Percentiles rank a stretch among this genome's conserved stretches.
phyloP scores from a whole-genome alignment of 2,329 filamentous ascomycete species.

The Fusarium staphyleae region DNA sequence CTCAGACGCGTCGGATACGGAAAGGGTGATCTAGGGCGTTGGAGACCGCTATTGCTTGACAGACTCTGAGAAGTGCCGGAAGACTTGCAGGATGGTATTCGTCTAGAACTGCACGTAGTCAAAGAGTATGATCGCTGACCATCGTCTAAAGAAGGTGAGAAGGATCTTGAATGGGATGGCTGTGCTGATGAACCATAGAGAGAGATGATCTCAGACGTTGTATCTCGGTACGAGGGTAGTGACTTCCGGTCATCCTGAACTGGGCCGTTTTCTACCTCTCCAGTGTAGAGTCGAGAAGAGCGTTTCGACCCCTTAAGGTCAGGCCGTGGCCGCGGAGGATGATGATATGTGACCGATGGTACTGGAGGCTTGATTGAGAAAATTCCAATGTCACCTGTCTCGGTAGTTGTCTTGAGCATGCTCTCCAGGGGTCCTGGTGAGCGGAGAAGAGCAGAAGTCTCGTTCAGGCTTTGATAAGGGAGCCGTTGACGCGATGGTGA shows the following conservation, averaged over 20 bases:
- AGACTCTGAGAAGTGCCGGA: slow-evolving; percentile 58
- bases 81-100: slow-evolving; percentile 56
- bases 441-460: slow-evolving; percentile 52
- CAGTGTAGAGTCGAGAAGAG: slow-evolving; percentile 41
- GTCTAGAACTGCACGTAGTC: slow-evolving; percentile 58
- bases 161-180: slow-evolving; percentile 52
- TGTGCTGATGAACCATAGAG: slow-evolving; percentile 62
- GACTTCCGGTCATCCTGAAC: slow-evolving; percentile 52
- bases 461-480: slow-evolving; percentile 54
- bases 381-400: slow-evolving; percentile 69
- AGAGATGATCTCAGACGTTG: slow-evolving; percentile 62
- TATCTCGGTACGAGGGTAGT: slow-evolving; percentile 59
- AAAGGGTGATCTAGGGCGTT: slow-evolving; percentile 65
- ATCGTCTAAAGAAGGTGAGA: slow-evolving; percentile 54
- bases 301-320: slow-evolving; percentile 43
- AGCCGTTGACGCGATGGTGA: slow-evolving; percentile 43
- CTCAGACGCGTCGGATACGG: slow-evolving; percentile 65
- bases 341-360: slow-evolving; percentile 45
- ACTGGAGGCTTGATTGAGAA: slow-evolving; percentile 58
- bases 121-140: slow-evolving; percentile 62
- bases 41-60: slow-evolving; percentile 51
- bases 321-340: slow-evolving; percentile 40
- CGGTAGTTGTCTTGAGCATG: slow-evolving; percentile 71
- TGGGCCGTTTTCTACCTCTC: slow-evolving; percentile 43
- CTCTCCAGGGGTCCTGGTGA: slow-evolving; percentile 65